Conservation (phyloP, 345 rosid genomes). For the Euphorbia tirucalli region DNA sequence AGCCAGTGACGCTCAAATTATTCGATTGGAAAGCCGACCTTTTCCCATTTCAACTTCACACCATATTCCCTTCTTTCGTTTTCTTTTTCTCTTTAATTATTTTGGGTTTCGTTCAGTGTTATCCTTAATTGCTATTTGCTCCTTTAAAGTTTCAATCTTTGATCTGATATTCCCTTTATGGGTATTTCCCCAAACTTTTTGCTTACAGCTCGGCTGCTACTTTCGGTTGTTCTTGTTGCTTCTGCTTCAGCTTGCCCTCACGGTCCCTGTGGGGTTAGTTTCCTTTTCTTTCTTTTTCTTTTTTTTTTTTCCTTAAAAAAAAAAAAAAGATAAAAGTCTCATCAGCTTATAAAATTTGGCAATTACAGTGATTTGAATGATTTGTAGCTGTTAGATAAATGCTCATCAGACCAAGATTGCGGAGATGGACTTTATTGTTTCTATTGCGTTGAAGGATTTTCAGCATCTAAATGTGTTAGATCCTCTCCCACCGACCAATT, state of each 20-base stretch:
- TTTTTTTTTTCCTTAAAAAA: no score
- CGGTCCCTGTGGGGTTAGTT: conserved; percentile 50
- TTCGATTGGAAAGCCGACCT: no score
- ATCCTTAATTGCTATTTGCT: background rate
- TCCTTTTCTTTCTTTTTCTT: background rate
- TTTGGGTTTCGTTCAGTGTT: no score
- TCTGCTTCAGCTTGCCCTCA: conserved; percentile 14
- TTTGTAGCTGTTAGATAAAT: conserved; percentile 44
- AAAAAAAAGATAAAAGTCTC: background rate
- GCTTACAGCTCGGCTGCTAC: conserved; percentile 9
- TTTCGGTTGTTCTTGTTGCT: conserved; percentile 16
- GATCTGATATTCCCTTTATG: conserved; percentile 21
- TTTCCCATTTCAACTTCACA: no score
- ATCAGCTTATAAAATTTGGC: no score
- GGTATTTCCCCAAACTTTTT: conserved; percentile 22
- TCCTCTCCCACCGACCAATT: conserved; percentile 51
- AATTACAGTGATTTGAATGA: no score
- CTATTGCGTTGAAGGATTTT: conserved; percentile 43
- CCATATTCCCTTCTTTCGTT: no score
- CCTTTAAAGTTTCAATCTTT: background rate
- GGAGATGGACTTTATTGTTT: conserved; percentile 55
- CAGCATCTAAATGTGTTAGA: conserved; percentile 52
- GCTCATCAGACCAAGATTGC: conserved; percentile 60
- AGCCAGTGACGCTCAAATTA: no score
- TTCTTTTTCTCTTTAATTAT: no score